phyloP scores from a whole-genome alignment of 2,329 filamentous ascomycete genomes.

The Aspergillus ochraceus region DNA sequence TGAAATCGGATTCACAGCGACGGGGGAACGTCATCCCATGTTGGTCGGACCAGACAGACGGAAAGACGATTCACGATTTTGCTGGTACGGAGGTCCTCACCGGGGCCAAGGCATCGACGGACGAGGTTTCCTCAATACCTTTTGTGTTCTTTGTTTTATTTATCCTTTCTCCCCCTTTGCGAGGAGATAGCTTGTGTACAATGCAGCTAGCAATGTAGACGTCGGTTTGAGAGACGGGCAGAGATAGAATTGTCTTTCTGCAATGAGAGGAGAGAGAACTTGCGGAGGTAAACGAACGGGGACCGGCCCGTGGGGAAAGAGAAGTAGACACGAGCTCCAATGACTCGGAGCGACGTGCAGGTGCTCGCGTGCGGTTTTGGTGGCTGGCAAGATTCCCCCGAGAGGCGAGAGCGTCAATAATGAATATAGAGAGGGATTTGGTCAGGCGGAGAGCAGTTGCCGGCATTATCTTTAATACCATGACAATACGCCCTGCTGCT shows the following conservation, averaged over 20 bases:
- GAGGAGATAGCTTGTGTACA: background rate
- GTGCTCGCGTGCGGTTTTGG: slow-evolving; percentile 10
- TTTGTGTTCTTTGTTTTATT: too few relatives aligned
- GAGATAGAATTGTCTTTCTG: background rate
- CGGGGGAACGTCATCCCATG: slow-evolving; percentile 4
- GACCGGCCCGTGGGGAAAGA: slow-evolving; percentile 4
- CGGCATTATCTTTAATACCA: background rate
- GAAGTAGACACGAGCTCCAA: slow-evolving; percentile 13
- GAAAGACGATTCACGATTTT: background rate
- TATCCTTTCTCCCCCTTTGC: background rate
- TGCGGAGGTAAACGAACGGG: slow-evolving; percentile 1
- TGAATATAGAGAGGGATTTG: slow-evolving; percentile 2
- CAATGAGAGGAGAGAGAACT: background rate
- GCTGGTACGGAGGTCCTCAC: too few relatives aligned
- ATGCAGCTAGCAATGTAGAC: background rate
- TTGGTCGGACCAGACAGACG: background rate
- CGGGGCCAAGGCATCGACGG: background rate
- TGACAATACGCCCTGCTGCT: background rate
- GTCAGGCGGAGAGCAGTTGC: background rate
- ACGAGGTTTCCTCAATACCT: background rate
- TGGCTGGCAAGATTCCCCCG: slow-evolving; percentile 28
- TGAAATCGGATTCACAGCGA: slow-evolving; percentile 7
- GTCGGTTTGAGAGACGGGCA: background rate
- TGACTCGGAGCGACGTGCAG: slow-evolving; percentile 1
- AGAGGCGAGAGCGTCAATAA: slow-evolving; percentile 24